A percentile compares a stretch with the other conserved stretches of the same genome.
Evolutionary conservation across 139 green algal species (phyloP).

Genomic region (Asterochloris erici): DNA sequence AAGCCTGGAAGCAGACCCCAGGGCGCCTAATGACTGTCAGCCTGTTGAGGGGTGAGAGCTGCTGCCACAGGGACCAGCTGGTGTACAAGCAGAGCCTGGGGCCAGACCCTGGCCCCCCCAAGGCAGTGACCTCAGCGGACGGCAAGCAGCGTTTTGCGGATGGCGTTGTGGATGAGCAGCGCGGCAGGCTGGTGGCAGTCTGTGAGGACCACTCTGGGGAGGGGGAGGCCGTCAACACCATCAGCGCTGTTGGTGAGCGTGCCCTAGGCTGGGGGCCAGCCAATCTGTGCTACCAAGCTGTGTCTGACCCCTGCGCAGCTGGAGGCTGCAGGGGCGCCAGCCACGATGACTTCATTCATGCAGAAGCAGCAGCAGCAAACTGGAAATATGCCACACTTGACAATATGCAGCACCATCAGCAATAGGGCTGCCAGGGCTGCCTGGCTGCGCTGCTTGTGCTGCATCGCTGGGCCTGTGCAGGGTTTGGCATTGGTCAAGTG

Average conservation of each 20-base stretch:
- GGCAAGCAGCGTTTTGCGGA: slow-evolving; percentile 57
- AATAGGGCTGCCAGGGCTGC: no score
- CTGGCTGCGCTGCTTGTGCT: no score
- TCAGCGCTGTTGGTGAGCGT: slow-evolving; percentile 50
- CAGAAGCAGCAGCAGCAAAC: no score
- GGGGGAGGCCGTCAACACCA: slow-evolving; percentile 45
- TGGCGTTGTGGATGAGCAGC: slow-evolving; percentile 30
- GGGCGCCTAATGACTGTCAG: no score
- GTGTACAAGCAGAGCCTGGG: slow-evolving; percentile 55
- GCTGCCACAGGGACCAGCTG: slow-evolving; percentile 54
- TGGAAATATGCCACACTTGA: no score
- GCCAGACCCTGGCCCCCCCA: background rate
- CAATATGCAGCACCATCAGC: no score
- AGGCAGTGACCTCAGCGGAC: slow-evolving; percentile 36
- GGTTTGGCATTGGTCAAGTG: no score
- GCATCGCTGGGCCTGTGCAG: no score
- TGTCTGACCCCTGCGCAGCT: background rate
- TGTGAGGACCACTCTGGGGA: slow-evolving; percentile 49
- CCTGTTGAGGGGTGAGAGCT: background rate
- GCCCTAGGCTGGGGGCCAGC: background rate
- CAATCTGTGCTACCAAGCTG: background rate
- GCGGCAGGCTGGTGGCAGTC: slow-evolving; percentile 48
- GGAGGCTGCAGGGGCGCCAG: background rate
- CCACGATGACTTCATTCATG: no score
- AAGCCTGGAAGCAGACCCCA: no score